phyloP scores from a whole-genome alignment of 495 filamentous ascomycete species.

The Choiromyces venosus region DNA sequence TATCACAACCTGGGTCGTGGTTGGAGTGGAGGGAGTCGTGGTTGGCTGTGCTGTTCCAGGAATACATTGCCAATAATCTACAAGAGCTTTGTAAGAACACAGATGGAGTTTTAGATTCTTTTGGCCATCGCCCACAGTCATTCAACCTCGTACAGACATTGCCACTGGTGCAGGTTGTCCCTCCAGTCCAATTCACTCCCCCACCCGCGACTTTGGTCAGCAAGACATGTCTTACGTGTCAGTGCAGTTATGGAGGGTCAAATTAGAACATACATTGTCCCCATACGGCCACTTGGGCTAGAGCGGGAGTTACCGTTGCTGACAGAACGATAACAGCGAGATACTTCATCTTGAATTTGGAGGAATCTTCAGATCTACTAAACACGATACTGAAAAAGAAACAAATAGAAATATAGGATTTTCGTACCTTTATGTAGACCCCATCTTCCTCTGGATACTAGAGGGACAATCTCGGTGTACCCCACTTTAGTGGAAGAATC shows the following conservation, averaged over 20 bases:
- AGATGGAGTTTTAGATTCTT: neutral
- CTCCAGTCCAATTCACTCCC: slow-evolving; percentile 17
- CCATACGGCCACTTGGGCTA: slow-evolving; percentile 17
- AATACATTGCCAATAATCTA: slow-evolving; percentile 23
- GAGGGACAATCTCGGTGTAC: neutral
- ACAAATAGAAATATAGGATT: slow-evolving; percentile 6
- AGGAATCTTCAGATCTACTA: neutral
- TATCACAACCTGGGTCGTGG: neutral
- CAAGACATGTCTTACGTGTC: neutral
- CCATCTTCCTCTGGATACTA: neutral
- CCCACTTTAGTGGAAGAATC: slow-evolving; percentile 5
- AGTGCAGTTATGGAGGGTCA: neutral
- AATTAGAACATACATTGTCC: slow-evolving; percentile 17
- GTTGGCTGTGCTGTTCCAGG: slow-evolving; percentile 13
- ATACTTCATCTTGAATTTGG: slow-evolving; percentile 15
- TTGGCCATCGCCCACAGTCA: slow-evolving; percentile 11
- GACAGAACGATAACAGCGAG: neutral
- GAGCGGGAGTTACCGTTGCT: neutral
- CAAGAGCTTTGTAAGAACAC: slow-evolving; percentile 4
- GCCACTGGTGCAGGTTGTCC: slow-evolving; percentile 18
- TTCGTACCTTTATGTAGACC: neutral
- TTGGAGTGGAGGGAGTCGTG: neutral
- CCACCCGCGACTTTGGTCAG: slow-evolving; percentile 16
- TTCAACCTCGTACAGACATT: slow-evolving; percentile 13
- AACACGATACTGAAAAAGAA: neutral